phyloP scores from a whole-genome alignment of 2,329 filamentous ascomycete genomes.

The Pleoardoris graminearum region DNA sequence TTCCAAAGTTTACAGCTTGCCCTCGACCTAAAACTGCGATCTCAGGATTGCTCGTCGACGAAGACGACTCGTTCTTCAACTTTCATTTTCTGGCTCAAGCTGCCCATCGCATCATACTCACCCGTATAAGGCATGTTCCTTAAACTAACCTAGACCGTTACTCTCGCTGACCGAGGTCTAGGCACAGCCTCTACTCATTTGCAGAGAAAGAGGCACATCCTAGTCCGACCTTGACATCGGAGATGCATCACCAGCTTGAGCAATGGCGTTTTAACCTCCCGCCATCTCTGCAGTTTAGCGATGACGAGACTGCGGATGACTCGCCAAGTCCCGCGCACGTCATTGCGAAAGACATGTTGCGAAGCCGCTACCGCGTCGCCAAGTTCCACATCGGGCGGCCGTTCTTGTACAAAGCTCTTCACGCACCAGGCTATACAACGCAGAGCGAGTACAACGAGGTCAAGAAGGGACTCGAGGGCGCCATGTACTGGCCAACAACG shows the following conservation, averaged over 20 bases:
- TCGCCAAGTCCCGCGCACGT: constrained; percentile 42
- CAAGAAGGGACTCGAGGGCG: constrained; percentile 32
- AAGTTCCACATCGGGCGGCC: constrained; percentile 45
- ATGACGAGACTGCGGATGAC: constrained; percentile 36
- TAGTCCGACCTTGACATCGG: constrained; percentile 53
- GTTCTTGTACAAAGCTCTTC: constrained; percentile 45
- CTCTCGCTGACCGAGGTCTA: background rate
- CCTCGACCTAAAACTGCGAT: constrained; percentile 43
- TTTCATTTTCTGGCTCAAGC: constrained; percentile 62
- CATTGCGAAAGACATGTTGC: constrained; percentile 45
- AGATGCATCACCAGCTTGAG: constrained; percentile 59
- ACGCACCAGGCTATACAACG: constrained; percentile 34
- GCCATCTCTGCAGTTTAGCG: constrained; percentile 51
- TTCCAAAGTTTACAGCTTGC: constrained; percentile 57
- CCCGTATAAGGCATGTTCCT: constrained; percentile 48
- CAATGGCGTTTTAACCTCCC: constrained; percentile 60
- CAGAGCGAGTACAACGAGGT: constrained; percentile 39
- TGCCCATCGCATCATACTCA: constrained; percentile 60
- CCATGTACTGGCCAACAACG: constrained; percentile 44
- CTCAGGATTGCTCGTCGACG: constrained; percentile 43
- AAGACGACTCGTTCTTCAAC: constrained; percentile 59
- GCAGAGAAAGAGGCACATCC: constrained; percentile 48
- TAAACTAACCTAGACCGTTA: too few relatives aligned
- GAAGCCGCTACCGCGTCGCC: constrained; percentile 44
- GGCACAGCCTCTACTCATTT: constrained; percentile 55